Evolutionary conservation across 1,284 basidiomycete genomes (phyloP).

Genomic region (Ustilago cynodontis): DNA sequence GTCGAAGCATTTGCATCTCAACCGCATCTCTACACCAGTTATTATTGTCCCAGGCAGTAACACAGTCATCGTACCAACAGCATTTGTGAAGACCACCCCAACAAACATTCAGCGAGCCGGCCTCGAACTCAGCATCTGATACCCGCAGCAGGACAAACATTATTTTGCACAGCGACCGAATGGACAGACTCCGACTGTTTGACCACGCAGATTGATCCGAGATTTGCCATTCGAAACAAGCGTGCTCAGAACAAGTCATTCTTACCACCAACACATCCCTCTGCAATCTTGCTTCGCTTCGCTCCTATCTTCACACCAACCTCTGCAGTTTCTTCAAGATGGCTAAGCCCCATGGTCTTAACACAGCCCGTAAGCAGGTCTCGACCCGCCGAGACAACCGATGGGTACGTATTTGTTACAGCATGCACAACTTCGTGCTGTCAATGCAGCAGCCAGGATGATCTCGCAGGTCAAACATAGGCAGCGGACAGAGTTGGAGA

Average conservation of each 20-base stretch:
- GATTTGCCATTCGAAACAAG: neutral
- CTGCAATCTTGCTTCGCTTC: slow-evolving; percentile 6
- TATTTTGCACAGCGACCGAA: neutral
- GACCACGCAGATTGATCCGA: slow-evolving; percentile 9
- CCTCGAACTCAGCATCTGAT: neutral
- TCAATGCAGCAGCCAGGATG: neutral
- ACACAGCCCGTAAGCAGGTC: slow-evolving; percentile 98
- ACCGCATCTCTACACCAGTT: neutral
- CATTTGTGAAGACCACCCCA: neutral
- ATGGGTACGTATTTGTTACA: slow-evolving; percentile 74
- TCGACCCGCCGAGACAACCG: slow-evolving; percentile 94
- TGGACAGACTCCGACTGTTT: slow-evolving; percentile 8
- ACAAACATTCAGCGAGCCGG: neutral
- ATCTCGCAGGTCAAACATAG: neutral
- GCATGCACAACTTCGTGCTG: neutral
- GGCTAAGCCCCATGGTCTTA: slow-evolving; percentile 92
- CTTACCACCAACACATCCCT: slow-evolving; percentile 21
- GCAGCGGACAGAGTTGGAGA: neutral
- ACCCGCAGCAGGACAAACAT: neutral
- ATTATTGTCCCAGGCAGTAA: neutral
- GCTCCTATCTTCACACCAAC: neutral
- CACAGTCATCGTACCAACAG: neutral
- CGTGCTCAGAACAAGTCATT: neutral
- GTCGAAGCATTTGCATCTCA: neutral
- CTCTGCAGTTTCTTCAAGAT: slow-evolving; percentile 58